Evolutionary conservation across 768 basidiomycete species (phyloP), one percentile per base, ranked within the genome.

Genomic region (Suillus subalutaceus): DNA sequence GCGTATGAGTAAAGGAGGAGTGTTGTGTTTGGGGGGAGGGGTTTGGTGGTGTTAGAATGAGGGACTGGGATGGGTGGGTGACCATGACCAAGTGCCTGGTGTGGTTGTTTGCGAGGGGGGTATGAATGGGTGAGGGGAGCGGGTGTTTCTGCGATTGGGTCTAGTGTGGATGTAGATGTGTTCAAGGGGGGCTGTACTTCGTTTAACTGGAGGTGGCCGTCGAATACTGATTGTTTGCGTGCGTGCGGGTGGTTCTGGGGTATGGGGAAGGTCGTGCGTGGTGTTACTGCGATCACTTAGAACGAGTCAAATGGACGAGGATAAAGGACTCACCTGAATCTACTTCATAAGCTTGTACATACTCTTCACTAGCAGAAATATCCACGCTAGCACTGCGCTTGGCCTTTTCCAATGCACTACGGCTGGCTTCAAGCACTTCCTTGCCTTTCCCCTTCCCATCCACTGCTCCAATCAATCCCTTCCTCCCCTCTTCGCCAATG

Each of bases 1-100:
- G 89, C 92, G 70, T 96, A 96, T 0, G 94, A 88, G 75, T 96
- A 96, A 2, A 96, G 84, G 23, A 96, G 86, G 20, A 92, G 79
- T 68, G 94, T 91, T 0, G 84, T 82, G 65, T 86, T 86, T 4
- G 83, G 75, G 41, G 84, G 77, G 72, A 86, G 84, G 18, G 81
- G 75, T 6, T 85, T 81, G 2, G 73, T 65, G 58, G 61, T 23
- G 2, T 52, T 70, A 53, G 66, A 40, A 44, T 61, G 65, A n/a
- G 56, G 72, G 61, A 53, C 67, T 46, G 63, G 66, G 68, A 56
- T 66, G 58, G 70, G 79, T 53, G 73, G 78, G 8, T 68, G 76
- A 73, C 79, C 79, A 20, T 84, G 83, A 0, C 88, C 88, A 0
- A 88, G 78, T 7, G 84, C 85, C 9, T 79, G 76, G 41, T 80